Evolutionary conservation across 805 yeast genomes (phyloP), one percentile per base, ranked within the genome.

Genomic region (Pichia heedii): DNA sequence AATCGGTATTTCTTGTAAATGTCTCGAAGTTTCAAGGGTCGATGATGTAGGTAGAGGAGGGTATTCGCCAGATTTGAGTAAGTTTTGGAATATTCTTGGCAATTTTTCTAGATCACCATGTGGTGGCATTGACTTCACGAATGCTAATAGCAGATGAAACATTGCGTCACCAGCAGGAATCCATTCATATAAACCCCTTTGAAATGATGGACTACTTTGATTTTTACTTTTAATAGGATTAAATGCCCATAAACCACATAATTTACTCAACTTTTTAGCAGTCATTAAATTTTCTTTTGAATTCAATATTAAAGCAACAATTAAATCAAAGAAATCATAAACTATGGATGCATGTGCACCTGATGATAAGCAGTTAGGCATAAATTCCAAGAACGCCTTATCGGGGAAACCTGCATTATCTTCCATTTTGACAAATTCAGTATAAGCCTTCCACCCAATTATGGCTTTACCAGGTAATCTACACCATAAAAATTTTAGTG

Each of bases 241-340:
- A 54, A 88, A 88, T 0, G 95, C 97, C 96, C 96, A 88, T 21
- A 85, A 64, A 8, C 90, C 89, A 33, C 90, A 81, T 77, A 88
- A 73, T 51, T 84, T 80, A 12, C 93, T 71, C 16, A 88, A 72
- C 56, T 85, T 86, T 39, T 88, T 71, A 0, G 93, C 94, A 54
- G 84, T 77, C 69, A 88, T 65, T 54, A 82, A 78, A 55, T 87
- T 86, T 35, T 78, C 76, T 53, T 79, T 82, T 3, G 94, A 78
- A 61, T 86, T 84, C 10, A 94, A 77, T 0, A 94, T 79, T 35
- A 88, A 63, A 11, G 87, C 73, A 11, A 86, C 84, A 36, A 89
- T 64, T 30, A 88, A 69, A 56, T 88, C 96, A 53, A 87, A 74
- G 54, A 87, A 89, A 57, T 85, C 95, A 59, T 84, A 85, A 5